A percentile compares a stretch with the other conserved stretches of the same genome.
Evolutionary conservation across 1,284 basidiomycete genomes (phyloP).

Genomic region (Neotropicomus parvogracilis): DNA sequence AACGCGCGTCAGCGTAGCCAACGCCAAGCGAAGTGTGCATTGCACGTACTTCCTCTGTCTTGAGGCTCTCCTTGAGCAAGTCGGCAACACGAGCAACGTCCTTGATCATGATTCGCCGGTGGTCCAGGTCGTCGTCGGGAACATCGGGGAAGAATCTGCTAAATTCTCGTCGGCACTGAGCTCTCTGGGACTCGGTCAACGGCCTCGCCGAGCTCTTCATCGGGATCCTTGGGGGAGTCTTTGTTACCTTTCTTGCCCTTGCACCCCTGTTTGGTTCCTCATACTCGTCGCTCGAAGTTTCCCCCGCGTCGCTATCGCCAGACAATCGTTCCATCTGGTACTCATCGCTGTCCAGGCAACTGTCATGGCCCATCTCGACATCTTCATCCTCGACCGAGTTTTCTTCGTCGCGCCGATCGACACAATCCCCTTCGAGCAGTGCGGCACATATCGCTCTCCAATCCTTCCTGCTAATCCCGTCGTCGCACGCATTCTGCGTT

Average conservation of each 20-base stretch:
- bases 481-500: constrained; percentile 15
- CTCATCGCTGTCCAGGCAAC: constrained; percentile 27
- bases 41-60: constrained; percentile 64
- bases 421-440: constrained; percentile 44
- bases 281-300: constrained; percentile 32
- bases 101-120: constrained; percentile 55
- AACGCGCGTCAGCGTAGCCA: neutral
- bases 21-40: neutral
- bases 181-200: constrained; percentile 50
- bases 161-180: constrained; percentile 56
- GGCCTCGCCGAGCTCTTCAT: constrained; percentile 15
- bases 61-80: constrained; percentile 64
- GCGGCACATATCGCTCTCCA: constrained; percentile 74
- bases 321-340: constrained; percentile 23
- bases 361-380: constrained; percentile 21
- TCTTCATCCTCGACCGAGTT: constrained; percentile 20
- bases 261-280: constrained; percentile 11
- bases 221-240: neutral
- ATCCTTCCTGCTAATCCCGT: constrained; percentile 54
- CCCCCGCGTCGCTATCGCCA: constrained; percentile 14
- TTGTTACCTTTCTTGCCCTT: constrained; percentile 16
- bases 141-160: constrained; percentile 63
- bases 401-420: constrained; percentile 23
- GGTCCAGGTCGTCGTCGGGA: constrained; percentile 40
- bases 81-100: constrained; percentile 58